Base-by-base conservation (phyloP, 805 yeast species). In the Saccharomycopsis fermentans region DNA sequence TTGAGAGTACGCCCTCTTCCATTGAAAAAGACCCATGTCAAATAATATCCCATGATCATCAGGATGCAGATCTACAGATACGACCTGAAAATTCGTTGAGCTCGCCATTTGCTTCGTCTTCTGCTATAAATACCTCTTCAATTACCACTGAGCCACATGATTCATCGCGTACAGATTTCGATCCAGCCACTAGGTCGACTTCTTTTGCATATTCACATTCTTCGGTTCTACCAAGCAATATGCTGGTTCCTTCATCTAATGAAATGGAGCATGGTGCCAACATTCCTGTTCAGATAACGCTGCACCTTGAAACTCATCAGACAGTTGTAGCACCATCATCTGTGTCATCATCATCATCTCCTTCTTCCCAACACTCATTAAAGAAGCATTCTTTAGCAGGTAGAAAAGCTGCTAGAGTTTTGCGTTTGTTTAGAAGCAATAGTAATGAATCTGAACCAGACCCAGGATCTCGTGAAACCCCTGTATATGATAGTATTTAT, bases 351-450 rank as follows among this genome's bases (percentile, higher is more conserved):
- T 43, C 50, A 21, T 16, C 27, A 43, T 16, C 16, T 11, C 2
- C 50, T n/a, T 43, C 50, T n/a, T 4, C 50, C 3, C 8, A 43
- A 21, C 5, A 16, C 11, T 8, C 24, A 19, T 21, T 16, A 21
- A 37, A 21, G 24, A 50, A 50, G 24, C 48, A 19, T 54, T 36
- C 53, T 11, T 50, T 58, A 19, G 61, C 56, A 1, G 61, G 61
- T 6, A 37, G 61, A 52, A 58, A 58, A 55, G 84, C 84, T 0
- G 84, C 86, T 12, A 73, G 78, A 55, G 78, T 84, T 1, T 68
- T 82, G 26, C 70, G 85, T 51, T 68, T 83, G 14, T 83, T 83
- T 65, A 72, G 81, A 58, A 67, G 68, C 19, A 74, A 69, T 29
- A 66, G 71, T 29, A 56, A 52, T 16, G 54, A 55, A 32, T 57